Percentiles rank a stretch among this genome's conserved stretches.
Conservation (phyloP, 1,284 basidiomycete genomes). For the Moesziomyces globuligerus region DNA sequence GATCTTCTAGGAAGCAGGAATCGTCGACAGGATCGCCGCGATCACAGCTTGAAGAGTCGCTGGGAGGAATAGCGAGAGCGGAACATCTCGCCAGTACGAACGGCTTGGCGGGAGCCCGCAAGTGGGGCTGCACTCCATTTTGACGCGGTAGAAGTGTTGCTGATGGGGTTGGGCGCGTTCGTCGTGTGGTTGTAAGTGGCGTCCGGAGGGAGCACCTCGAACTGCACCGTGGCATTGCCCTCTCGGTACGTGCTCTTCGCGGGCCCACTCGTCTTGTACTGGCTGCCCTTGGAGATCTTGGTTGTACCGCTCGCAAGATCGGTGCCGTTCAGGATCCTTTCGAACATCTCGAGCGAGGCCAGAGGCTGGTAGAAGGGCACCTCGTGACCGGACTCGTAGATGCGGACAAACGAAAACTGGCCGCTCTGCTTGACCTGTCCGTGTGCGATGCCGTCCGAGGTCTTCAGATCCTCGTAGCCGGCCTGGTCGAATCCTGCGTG, state of each 20-base stretch:
- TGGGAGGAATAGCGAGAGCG: constrained; percentile 27
- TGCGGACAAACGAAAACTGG: constrained; percentile 45
- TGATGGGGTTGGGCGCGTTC: constrained; percentile 26
- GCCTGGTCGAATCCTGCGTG: constrained; percentile 35
- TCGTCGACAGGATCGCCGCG: neutral
- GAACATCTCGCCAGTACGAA: constrained; percentile 19
- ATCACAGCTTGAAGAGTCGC: constrained; percentile 20
- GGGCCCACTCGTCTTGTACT: constrained; percentile 30
- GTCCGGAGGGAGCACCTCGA: constrained; percentile 14
- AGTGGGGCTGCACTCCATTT: too few species aligned
- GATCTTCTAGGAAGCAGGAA: neutral
- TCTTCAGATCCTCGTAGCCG: constrained; percentile 41
- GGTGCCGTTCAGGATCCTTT: constrained; percentile 34
- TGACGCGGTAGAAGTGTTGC: neutral
- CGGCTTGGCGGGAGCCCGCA: constrained; percentile 2
- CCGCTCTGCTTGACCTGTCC: constrained; percentile 53
- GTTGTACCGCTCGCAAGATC: constrained; percentile 47
- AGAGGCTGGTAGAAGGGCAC: constrained; percentile 57
- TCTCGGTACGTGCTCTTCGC: constrained; percentile 34
- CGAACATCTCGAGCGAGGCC: constrained; percentile 43
- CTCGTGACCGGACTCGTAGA: constrained; percentile 56
- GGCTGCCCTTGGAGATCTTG: constrained; percentile 12
- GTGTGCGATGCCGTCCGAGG: constrained; percentile 20
- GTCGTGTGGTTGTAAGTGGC: constrained; percentile 47
- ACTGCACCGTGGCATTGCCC: constrained; percentile 46